Evolutionary conservation across 2,329 filamentous ascomycete genomes (phyloP).

Genomic region (Coniochaeta sp.): DNA sequence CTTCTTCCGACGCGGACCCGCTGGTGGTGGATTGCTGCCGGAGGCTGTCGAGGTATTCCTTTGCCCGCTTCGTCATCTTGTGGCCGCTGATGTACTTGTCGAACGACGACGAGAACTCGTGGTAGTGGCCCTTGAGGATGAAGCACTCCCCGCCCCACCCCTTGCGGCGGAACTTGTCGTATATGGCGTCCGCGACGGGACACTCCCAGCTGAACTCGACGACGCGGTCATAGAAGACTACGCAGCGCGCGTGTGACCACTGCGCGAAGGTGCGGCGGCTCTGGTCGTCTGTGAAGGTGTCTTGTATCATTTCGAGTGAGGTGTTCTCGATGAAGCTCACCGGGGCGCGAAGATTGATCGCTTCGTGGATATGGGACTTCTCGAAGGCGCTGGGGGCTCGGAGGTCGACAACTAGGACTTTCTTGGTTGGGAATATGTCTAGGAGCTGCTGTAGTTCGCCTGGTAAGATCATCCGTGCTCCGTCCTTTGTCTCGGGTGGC

Average conservation of each 20-base stretch:
- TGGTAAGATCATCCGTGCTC: constrained; percentile 40
- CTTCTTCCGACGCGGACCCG: constrained; percentile 8
- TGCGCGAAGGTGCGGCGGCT: constrained; percentile 37
- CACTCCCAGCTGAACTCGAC: constrained; percentile 44
- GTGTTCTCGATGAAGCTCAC: constrained; percentile 38
- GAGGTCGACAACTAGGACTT: constrained; percentile 42
- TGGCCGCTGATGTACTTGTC: constrained; percentile 39
- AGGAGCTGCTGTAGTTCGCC: constrained; percentile 42
- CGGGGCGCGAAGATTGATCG: constrained; percentile 43
- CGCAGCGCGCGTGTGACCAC: constrained; percentile 37
- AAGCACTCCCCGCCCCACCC: constrained; percentile 46
- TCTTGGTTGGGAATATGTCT: constrained; percentile 37
- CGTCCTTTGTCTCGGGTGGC: constrained; percentile 19
- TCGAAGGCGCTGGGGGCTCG: constrained; percentile 38
- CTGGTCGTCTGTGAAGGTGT: constrained; percentile 39
- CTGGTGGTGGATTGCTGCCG: constrained; percentile 25
- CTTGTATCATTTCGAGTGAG: constrained; percentile 42
- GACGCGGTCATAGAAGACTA: constrained; percentile 45
- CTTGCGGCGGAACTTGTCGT: constrained; percentile 34
- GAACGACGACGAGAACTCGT: constrained; percentile 46
- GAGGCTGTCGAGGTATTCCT: constrained; percentile 29
- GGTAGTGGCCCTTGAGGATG: constrained; percentile 47
- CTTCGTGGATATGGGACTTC: constrained; percentile 42
- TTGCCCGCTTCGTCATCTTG: constrained; percentile 32
- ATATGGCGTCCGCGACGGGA: constrained; percentile 36